Evolutionary conservation across 306 rosid genomes (phyloP).

Genomic region (Quercus glauca): DNA sequence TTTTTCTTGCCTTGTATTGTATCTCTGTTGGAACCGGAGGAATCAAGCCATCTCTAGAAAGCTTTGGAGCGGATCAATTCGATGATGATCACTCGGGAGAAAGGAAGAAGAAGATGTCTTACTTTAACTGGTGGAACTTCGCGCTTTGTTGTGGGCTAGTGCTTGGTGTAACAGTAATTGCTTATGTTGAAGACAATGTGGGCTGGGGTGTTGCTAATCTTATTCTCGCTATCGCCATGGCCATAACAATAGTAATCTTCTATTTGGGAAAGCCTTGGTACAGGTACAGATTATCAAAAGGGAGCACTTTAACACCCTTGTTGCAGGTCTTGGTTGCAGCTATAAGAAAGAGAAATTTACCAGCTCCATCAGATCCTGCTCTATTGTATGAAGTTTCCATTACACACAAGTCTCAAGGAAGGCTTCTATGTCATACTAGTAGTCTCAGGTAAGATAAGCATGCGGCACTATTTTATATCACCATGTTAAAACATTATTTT

Average conservation of each 20-base stretch:
- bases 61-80: conserved; percentile 60
- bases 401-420: conserved; percentile 24
- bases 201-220: conserved; percentile 45
- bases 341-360: conserved; percentile 40
- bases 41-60: conserved; percentile 43
- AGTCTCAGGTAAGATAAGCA: conserved; percentile 32
- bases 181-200: conserved; percentile 37
- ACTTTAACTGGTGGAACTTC: conserved; percentile 52
- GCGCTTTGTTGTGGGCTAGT: conserved; percentile 28
- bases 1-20: conserved; percentile 42
- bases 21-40: conserved; percentile 54
- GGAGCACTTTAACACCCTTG: conserved; percentile 40
- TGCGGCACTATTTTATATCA: not conserved
- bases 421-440: conserved; percentile 36
- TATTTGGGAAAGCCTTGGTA: conserved; percentile 35
- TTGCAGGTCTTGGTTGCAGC: conserved; percentile 47
- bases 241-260: conserved; percentile 23
- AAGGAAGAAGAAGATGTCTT: conserved; percentile 49
- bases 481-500: not conserved
- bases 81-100: conserved; percentile 40
- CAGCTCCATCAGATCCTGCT: conserved; percentile 27
- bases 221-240: conserved; percentile 30
- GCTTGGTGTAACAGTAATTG: conserved; percentile 40
- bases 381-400: conserved; percentile 36
- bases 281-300: conserved; percentile 34